phyloP scores from a whole-genome alignment of 371 early-diverging fungal species.

The Neoconidiobolus thromboides region DNA sequence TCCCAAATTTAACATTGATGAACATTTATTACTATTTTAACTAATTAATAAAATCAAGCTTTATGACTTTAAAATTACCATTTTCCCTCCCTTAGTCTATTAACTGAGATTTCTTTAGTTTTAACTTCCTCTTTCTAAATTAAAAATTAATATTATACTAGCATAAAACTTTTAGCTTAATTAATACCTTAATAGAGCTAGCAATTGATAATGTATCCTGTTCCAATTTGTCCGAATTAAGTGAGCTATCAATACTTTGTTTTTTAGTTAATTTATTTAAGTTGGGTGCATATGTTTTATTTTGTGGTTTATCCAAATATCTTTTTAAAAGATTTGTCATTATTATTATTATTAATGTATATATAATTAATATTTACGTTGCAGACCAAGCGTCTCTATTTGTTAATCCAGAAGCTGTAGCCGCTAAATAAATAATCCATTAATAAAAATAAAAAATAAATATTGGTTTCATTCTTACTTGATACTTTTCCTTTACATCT shows the following conservation, averaged over 20 bases:
- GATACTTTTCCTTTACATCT: constrained; percentile 6
- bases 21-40: background rate
- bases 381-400: constrained; percentile 6
- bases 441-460: background rate
- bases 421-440: background rate
- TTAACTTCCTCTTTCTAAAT: too few relatives aligned
- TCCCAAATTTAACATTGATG: background rate
- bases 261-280: background rate
- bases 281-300: constrained; percentile 4
- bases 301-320: constrained; percentile 1
- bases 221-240: background rate
- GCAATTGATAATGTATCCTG: background rate
- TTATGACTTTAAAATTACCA: too few relatives aligned
- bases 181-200: too few relatives aligned
- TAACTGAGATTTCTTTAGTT: too few relatives aligned
- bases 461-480: background rate
- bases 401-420: background rate
- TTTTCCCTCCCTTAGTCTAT: too few relatives aligned
- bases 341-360: background rate
- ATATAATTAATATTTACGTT: background rate
- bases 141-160: background rate
- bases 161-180: too few relatives aligned
- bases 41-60: background rate
- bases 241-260: background rate
- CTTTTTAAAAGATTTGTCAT: background rate